Evolutionary conservation across 108 stramenopile species (phyloP), one percentile per base, ranked within the genome.

Genomic region (Mediolabrus comicus): DNA sequence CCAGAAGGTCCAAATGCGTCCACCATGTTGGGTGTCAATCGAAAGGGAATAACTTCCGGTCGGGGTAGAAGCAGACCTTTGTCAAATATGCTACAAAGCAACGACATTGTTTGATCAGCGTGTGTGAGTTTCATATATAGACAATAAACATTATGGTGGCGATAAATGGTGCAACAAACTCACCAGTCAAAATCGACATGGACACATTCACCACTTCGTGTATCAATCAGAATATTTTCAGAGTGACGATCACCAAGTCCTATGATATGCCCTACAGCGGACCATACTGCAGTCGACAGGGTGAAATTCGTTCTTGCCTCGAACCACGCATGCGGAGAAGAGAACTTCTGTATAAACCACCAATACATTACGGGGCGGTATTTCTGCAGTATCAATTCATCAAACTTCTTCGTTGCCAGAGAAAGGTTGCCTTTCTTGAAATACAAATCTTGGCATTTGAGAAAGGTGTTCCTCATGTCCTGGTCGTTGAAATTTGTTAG

Each of bases 121-220:
- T 87, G 68, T 95, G 86, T 58, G 84, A 86, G 33, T n/a, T n/a
- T n/a, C n/a, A n/a, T n/a, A n/a, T n/a, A 54, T 51, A 14, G 2
- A 26, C 43, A 19, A 59, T 31, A 33, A 31, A 30, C 38, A 13
- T 13, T 30, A 19, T 24, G 24, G 2, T 27, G 28, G 32, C 3
- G 7, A 35, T 35, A 31, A 8, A 16, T 32, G 14, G 27, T 25
- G 5, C 32, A 67, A 34, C 4, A 1, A 39, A 55, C 91, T 80
- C 79, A 92, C 91, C 93, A 95, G 65, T 95, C 94, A 82, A 97
- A 97, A 82, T 99, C 99, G 52, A 99, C 99, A 78, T 99, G 99
- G 13, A 99, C 97, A 57, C 92, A 90, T 75, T 94, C 98, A 9
- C 98, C 98, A 41, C 71, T 88, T 28, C 77, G 71, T 28, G 93